phyloP scores from a whole-genome alignment of 257 asterid genomes.

The Henckelia pumila region DNA sequence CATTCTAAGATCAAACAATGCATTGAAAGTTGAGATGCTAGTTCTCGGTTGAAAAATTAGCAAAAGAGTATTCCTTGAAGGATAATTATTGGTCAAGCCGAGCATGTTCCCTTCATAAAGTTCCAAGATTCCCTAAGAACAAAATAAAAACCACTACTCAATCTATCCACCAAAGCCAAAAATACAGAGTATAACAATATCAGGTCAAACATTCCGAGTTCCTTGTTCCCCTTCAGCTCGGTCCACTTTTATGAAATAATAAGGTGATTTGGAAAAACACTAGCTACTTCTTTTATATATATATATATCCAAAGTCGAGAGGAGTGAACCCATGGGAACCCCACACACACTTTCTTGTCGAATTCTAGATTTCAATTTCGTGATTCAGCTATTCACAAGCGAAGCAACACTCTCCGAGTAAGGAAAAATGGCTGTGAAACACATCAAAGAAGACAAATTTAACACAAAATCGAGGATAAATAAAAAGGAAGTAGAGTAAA shows the following conservation, averaged over 20 bases:
- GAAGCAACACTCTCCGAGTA: not conserved
- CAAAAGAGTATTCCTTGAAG: not conserved
- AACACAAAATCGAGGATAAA: not conserved
- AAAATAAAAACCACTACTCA: not conserved
- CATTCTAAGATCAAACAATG: no score
- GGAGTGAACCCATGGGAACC: not conserved
- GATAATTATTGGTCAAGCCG: no score
- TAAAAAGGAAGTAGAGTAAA: not conserved
- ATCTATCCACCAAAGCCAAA: no score
- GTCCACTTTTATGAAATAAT: not conserved
- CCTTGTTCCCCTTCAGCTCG: not conserved
- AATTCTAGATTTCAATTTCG: not conserved
- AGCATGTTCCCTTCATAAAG: not conserved
- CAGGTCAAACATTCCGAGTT: not conserved
- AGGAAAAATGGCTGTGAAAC: not conserved
- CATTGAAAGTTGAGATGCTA: not conserved
- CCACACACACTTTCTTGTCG: not conserved
- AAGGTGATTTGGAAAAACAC: not conserved
- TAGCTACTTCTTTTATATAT: not conserved
- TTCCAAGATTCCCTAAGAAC: not conserved
- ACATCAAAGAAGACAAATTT: constrained; percentile 6
- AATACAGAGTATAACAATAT: not conserved
- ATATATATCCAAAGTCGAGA: not conserved
- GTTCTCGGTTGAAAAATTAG: not conserved
- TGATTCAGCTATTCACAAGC: not conserved